Evolutionary conservation across 495 filamentous ascomycete genomes (phyloP).

Genomic region (Penicillium crystallinum): DNA sequence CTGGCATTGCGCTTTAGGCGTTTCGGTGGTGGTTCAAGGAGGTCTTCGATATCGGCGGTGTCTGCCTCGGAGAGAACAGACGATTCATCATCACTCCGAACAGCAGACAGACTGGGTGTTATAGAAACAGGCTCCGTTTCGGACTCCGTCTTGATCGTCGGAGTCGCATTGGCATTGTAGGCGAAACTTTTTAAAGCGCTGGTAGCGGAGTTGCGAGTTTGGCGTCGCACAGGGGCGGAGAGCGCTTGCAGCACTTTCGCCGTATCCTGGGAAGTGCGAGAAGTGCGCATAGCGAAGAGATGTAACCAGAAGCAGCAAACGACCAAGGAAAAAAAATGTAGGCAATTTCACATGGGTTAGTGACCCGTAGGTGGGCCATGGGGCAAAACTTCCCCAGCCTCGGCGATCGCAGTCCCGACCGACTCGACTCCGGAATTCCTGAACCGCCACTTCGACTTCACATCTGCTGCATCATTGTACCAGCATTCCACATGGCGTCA

Average conservation of each 20-base stretch:
- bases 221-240: constrained; percentile 36
- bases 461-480: not conserved
- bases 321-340: not conserved
- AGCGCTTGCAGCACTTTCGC: constrained; percentile 46
- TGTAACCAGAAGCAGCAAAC: not conserved
- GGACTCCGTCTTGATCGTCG: constrained; percentile 10
- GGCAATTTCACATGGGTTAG: constrained; percentile 24
- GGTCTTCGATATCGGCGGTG: constrained; percentile 61
- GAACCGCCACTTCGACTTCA: not conserved
- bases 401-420: constrained; percentile 5
- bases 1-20: constrained; percentile 47
- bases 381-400: constrained; percentile 4
- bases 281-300: constrained; percentile 51
- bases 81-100: constrained; percentile 30
- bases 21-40: constrained; percentile 40
- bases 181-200: constrained; percentile 29
- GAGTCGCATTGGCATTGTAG: constrained; percentile 15
- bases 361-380: constrained; percentile 3
- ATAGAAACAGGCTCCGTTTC: constrained; percentile 8
- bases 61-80: constrained; percentile 35
- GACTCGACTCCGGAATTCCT: not conserved
- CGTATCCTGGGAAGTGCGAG: constrained; percentile 54
- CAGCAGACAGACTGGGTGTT: constrained; percentile 1
- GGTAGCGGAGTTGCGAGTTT: constrained; percentile 31
- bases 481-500: constrained; percentile 23